Conservation (phyloP, 2,329 filamentous ascomycete genomes). For the Diplodia scrobiculata region DNA sequence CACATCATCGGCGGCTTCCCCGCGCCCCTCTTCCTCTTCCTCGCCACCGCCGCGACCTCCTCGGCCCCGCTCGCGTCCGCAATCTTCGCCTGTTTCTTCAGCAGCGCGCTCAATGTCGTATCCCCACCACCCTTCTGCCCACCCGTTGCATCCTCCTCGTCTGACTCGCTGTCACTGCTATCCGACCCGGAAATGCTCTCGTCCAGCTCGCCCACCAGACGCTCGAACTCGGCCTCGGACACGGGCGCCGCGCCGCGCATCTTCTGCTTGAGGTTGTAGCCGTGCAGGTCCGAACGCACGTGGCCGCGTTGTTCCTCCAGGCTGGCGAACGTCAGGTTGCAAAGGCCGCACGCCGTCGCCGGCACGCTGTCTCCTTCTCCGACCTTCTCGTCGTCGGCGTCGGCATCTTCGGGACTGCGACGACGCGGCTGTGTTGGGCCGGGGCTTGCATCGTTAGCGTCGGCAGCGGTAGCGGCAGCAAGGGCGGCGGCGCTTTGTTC, state of each 20-base stretch:
- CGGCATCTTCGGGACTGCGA: constrained; percentile 7
- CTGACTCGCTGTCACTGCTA: constrained; percentile 63
- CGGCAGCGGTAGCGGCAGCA: constrained; percentile 20
- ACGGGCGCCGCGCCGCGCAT: constrained; percentile 72
- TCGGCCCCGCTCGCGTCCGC: constrained; percentile 55
- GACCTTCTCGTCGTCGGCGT: constrained; percentile 30
- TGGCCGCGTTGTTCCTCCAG: constrained; percentile 83
- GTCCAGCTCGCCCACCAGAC: constrained; percentile 79
- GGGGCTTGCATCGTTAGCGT: not conserved
- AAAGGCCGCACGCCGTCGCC: constrained; percentile 78
- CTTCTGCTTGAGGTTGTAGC: constrained; percentile 93
- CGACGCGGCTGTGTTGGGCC: not conserved
- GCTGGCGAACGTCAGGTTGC: constrained; percentile 68
- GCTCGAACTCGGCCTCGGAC: constrained; percentile 81
- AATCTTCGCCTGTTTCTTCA: constrained; percentile 81
- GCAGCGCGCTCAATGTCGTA: constrained; percentile 70
- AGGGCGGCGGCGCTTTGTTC: constrained; percentile 35
- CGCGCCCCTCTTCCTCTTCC: constrained; percentile 56
- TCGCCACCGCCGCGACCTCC: constrained; percentile 52
- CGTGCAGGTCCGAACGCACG: constrained; percentile 85
- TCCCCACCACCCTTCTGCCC: constrained; percentile 56
- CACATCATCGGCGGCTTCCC: constrained; percentile 79
- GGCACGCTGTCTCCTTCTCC: constrained; percentile 36
- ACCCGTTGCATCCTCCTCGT: constrained; percentile 56
- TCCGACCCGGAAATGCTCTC: constrained; percentile 90